phyloP scores from a whole-genome alignment of 768 basidiomycete genomes.

The Multifurca ochricompacta region DNA sequence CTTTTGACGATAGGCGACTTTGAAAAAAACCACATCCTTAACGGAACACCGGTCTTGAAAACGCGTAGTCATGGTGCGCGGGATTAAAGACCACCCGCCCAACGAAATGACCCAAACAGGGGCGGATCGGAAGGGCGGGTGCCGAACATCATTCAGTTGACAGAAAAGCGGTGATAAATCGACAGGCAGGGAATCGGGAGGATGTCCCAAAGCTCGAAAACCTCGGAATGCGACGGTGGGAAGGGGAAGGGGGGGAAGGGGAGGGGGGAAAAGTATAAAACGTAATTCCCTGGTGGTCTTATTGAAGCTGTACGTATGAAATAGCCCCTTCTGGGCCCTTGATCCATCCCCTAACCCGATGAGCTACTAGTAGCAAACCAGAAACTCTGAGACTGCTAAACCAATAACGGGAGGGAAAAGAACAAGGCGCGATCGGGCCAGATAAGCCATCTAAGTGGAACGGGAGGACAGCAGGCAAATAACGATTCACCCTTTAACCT shows the following conservation, averaged over 20 bases:
- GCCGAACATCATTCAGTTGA: constrained; percentile 7
- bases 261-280: background rate
- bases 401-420: background rate
- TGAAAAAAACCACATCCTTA: background rate
- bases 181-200: background rate
- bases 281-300: constrained; percentile 5
- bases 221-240: too few relatives aligned
- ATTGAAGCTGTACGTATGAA: background rate
- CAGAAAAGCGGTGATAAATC: constrained; percentile 9
- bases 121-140: background rate
- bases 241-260: too few relatives aligned
- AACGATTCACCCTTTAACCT: background rate
- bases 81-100: background rate
- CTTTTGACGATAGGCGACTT: background rate
- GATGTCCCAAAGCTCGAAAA: constrained; percentile 1
- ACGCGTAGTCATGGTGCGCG: background rate
- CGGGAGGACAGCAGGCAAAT: background rate
- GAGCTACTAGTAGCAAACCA: too few relatives aligned
- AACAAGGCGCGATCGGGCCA: background rate
- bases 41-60: background rate
- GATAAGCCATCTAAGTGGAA: background rate
- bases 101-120: background rate
- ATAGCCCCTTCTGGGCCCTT: background rate
- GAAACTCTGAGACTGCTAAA: background rate
- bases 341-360: background rate